These are phyloP conservation scores for Pythium periplocum DNA, from an alignment of 352 stramenopile genomes.

Conservation along the genomic window DNA sequence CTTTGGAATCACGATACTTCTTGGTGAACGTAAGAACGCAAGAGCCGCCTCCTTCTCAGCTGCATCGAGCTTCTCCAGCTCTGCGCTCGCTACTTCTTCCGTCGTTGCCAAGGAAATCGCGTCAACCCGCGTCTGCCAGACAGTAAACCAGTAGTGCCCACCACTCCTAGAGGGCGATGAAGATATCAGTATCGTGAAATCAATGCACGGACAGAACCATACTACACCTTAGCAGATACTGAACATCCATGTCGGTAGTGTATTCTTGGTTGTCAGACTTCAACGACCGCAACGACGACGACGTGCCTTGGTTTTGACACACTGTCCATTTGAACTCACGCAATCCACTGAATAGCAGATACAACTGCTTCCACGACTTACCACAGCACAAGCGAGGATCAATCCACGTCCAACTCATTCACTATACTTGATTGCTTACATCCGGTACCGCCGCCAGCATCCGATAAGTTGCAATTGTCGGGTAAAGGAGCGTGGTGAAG, in stretches of 20 bases:
- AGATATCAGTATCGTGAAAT: no score
- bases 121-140: slow-evolving; percentile 30
- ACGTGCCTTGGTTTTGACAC: slow-evolving; percentile 34
- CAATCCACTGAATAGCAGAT: slow-evolving; percentile 40
- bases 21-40: slow-evolving; percentile 32
- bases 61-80: neutral
- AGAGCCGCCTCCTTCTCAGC: slow-evolving; percentile 14
- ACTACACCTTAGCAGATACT: slow-evolving; percentile 37
- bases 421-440: neutral
- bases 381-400: neutral
- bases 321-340: slow-evolving; percentile 33
- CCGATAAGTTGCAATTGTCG: slow-evolving; percentile 59
- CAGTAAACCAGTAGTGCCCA: slow-evolving; percentile 74
- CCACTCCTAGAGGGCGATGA: slow-evolving; percentile 31
- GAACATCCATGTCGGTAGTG: slow-evolving; percentile 24
- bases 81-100: slow-evolving; percentile 4
- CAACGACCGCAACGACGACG: slow-evolving; percentile 45
- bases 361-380: slow-evolving; percentile 55
- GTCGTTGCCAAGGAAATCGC: slow-evolving; percentile 1
- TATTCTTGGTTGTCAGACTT: slow-evolving; percentile 77
- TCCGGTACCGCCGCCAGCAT: slow-evolving; percentile 48
- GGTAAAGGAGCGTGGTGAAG: slow-evolving; percentile 47
- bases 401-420: slow-evolving; percentile 1
- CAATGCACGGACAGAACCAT: no score
- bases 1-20: slow-evolving; percentile 36